Percentiles rank a stretch among this genome's conserved stretches.
phyloP scores from a whole-genome alignment of 2,329 filamentous ascomycete genomes.

The Bipolaris oryzae region DNA sequence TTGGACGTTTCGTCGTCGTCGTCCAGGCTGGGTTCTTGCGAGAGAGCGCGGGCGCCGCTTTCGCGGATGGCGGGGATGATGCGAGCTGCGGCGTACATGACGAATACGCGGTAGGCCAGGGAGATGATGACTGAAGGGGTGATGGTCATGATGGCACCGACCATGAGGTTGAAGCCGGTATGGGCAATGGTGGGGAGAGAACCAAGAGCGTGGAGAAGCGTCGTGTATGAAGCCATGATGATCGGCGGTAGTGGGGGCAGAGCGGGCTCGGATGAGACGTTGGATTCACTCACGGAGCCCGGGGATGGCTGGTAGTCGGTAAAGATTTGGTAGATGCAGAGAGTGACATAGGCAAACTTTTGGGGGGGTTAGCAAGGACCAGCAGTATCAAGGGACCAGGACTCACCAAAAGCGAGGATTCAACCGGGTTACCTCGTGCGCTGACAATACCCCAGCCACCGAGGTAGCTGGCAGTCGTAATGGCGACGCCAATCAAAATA shows the following conservation, averaged over 20 bases:
- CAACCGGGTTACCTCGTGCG: conserved; percentile 90
- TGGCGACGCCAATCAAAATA: conserved; percentile 86
- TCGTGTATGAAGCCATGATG: conserved; percentile 98
- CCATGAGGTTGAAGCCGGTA: conserved; percentile 82
- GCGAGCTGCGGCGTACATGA: conserved; percentile 92
- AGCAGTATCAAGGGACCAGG: not conserved
- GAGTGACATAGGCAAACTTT: conserved; percentile 90
- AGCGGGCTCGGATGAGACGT: conserved; percentile 71
- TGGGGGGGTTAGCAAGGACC: conserved; percentile 13
- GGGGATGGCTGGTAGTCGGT: conserved; percentile 91
- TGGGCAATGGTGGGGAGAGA: conserved; percentile 82
- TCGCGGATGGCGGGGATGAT: conserved; percentile 95
- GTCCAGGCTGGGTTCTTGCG: conserved; percentile 83
- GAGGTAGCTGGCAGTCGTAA: conserved; percentile 90
- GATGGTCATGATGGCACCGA: conserved; percentile 92
- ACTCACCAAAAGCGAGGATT: conserved; percentile 78
- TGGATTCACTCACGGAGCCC: conserved; percentile 58
- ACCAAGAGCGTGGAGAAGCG: conserved; percentile 81
- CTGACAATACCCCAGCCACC: conserved; percentile 94
- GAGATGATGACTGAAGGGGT: conserved; percentile 96
- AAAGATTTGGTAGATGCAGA: conserved; percentile 99
- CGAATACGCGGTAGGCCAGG: conserved; percentile 88
- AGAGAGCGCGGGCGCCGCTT: conserved; percentile 79
- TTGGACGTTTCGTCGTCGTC: conserved; percentile 83
- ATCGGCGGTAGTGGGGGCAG: conserved; percentile 96